Evolutionary conservation across 2,329 filamentous ascomycete genomes (phyloP), one percentile per base, ranked within the genome.

Genomic region (Periconia macrospinosa): DNA sequence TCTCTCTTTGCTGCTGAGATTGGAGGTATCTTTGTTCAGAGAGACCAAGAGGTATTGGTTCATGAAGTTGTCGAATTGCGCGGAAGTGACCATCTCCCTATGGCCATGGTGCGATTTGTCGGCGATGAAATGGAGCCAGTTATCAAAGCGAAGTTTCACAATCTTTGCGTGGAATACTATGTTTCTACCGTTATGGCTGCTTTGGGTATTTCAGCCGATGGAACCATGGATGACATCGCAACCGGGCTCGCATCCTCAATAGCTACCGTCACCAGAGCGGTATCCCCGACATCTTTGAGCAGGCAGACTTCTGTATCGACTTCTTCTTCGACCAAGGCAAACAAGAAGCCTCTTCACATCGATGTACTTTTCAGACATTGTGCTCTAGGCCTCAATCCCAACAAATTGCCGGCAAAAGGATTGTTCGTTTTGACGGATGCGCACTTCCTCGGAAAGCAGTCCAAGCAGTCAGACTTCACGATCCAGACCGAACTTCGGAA

Each of bases 81-180:
- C 37, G 65, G 65, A 8, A 60, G 67, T 9, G 77, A 79, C 19
- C 70, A 71, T 23, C 76, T 84, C 1, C 86, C 87, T 0, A 90
- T 92, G 59, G 72, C 97, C 49, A 96, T 96, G 87, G 85, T 90
- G 54, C 85, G 94, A 47, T 89, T 96, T 76, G 90, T 99, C 60
- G 91, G 91, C 0, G 92, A 97, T 69, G 93, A 97, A 69, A 90
- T 95, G 76, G 93, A 97, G 59, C 93, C 95, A 0, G 86, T 91
- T 7, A 79, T 97, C 60, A 96, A 95, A 70, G 73, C 97, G 53
- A 95, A 96, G 69, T 76, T 97, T 41, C 90, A 89, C 72, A 92
- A 96, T 56, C 63, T 96, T 5, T 88, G 86, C 54, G 74, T 91
- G n/a, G 95, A 99, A 69, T 99, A 99, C 71, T 88, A 88, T 15